A percentile compares a stretch with the other conserved stretches of the same genome.
These are phyloP conservation scores for Myriangium duriaei DNA, from an alignment of 2,329 filamentous ascomycete genomes.

Conservation along the genomic window DNA sequence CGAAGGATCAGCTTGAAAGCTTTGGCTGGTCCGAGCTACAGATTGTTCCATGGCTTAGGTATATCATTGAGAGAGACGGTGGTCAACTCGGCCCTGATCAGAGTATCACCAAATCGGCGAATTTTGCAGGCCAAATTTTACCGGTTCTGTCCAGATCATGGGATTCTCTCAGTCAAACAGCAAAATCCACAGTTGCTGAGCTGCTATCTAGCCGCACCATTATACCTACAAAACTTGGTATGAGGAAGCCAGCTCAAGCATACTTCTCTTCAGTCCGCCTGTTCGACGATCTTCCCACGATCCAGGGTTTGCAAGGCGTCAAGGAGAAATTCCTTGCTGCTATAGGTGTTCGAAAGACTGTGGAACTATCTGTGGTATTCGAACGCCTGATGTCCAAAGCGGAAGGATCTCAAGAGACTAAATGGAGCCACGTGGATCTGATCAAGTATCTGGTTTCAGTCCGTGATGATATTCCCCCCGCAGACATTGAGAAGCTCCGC, in stretches of 20 bases:
- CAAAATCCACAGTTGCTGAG: constrained; percentile 52
- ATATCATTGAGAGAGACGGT: constrained; percentile 57
- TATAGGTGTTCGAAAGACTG: constrained; percentile 85
- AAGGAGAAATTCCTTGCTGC: constrained; percentile 82
- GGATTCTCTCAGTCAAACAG: constrained; percentile 59
- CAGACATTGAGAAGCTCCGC: constrained; percentile 67
- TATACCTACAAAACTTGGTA: constrained; percentile 82
- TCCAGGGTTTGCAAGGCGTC: constrained; percentile 61
- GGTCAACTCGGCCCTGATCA: constrained; percentile 49
- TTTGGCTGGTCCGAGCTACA: constrained; percentile 81
- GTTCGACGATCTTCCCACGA: constrained; percentile 82
- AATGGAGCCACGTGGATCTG: constrained; percentile 88
- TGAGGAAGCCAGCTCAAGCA: constrained; percentile 72
- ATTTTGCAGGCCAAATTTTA: constrained; percentile 67
- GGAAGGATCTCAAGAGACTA: constrained; percentile 37
- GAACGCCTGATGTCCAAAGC: constrained; percentile 59
- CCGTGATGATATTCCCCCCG: constrained; percentile 69
- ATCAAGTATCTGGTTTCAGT: constrained; percentile 92
- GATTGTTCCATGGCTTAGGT: constrained; percentile 73
- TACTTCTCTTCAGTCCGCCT: constrained; percentile 91
- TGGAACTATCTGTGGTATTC: constrained; percentile 90
- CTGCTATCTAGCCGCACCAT: constrained; percentile 57
- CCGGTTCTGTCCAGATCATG: constrained; percentile 77
- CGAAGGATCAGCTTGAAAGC: constrained; percentile 55
- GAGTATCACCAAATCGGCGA: constrained; percentile 57